Base-by-base conservation (phyloP, 139 green algal genomes). In the Edaphochlamys debaryana region DNA sequence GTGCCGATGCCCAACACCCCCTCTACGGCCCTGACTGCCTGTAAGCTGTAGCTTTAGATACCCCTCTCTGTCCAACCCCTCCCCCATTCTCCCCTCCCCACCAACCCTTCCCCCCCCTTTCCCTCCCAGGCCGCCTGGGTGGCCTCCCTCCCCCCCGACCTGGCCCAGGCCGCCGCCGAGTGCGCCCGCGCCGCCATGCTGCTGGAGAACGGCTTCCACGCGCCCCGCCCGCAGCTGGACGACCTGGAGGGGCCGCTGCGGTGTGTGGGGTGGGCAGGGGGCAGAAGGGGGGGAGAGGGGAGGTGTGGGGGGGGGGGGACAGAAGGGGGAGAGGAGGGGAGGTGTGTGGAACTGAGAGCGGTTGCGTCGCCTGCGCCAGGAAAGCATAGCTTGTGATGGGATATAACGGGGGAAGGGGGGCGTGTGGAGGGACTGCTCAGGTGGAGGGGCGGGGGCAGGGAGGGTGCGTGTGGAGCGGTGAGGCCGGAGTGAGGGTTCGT, bases 121-220 rank as follows among this genome's bases (percentile, higher is more conserved):
- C 48, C 5, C 36, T 29, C n/a, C 72, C 73, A 80, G 73, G 73
- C 73, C 29, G 38, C 41, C 37, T 37, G 69, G 54, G 63, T 80
- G 48, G 37, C 56, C 38, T 4, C 2, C 13, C 73, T 80, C 37
- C 73, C 73, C n/a, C 73, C 73, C 38, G 73, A 80, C 73, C 38
- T 81, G 56, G 40, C 58, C 20, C 74, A 81, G 74, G 74, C 74
- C 13, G 74, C 74, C 2, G 67, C 56, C 40, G 74, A 81, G 56
- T 50, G 54, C n/a, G 40, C 40, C 41, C 74, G 74, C 40, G 74
- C 74, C 40, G 74, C 74, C 41, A 81, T 81, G 74, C 60, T 81
- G 74, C 60, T 71, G 37, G 74, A 81, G 74, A 81, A 81, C 74
- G 74, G 74, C 62, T 81, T 81, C 56, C 74, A 81, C 62, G 63